Percentiles rank a stretch among this genome's conserved stretches.
These are phyloP conservation scores for Pythium vanterpoolii DNA, from an alignment of 352 stramenopile species.

Conservation along the genomic window DNA sequence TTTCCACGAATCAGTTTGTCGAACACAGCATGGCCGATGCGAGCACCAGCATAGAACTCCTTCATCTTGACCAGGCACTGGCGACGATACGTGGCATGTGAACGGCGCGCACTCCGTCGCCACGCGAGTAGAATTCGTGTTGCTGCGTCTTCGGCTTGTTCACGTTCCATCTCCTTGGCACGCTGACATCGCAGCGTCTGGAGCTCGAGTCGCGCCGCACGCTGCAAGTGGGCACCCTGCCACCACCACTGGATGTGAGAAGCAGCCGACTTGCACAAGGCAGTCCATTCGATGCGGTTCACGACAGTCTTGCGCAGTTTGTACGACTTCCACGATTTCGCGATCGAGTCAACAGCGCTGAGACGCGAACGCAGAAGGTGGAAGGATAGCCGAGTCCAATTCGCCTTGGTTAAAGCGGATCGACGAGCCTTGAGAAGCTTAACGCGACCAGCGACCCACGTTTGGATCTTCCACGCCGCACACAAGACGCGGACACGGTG, in stretches of 20 bases:
- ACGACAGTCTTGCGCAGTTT: neutral
- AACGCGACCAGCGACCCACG: conserved; percentile 4
- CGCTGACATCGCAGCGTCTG: neutral
- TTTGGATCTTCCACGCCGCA: conserved; percentile 20
- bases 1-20: conserved; percentile 7
- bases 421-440: conserved; percentile 4
- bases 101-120: neutral
- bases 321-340: conserved; percentile 5
- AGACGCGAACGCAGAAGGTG: conserved; percentile 1
- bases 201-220: conserved; percentile 1
- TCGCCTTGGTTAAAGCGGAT: conserved; percentile 9
- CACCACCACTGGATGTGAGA: conserved; percentile 25
- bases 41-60: conserved; percentile 4
- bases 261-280: neutral
- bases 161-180: neutral
- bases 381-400: conserved; percentile 11
- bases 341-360: conserved; percentile 8
- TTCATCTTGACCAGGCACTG: conserved; percentile 8
- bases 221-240: neutral
- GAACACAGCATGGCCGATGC: conserved; percentile 12
- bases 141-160: neutral
- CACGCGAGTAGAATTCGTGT: conserved; percentile 8
- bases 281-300: neutral
- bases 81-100: neutral
- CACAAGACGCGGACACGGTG: neutral